Percentiles rank a stretch among this genome's conserved stretches.
phyloP scores from a whole-genome alignment of 176 grass and related monocot genomes.

The Oryza rufipogon region DNA sequence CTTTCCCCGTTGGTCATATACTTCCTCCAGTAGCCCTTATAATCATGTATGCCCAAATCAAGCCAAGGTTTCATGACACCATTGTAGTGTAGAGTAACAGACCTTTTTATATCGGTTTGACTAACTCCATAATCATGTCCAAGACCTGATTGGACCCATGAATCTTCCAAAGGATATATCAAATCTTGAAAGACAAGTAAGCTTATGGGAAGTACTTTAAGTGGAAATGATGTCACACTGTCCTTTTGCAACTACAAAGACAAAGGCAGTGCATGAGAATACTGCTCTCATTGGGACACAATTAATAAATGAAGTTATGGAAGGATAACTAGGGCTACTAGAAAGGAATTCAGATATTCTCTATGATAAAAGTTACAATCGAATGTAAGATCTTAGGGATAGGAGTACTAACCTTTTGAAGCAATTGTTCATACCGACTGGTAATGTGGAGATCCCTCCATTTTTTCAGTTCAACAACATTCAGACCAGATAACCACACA shows the following conservation, averaged over 20 bases:
- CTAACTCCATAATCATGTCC: conserved; percentile 63
- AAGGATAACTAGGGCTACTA: conserved; percentile 23
- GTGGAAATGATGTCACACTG: conserved; percentile 42
- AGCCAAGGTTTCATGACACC: conserved; percentile 89
- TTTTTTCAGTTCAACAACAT: conserved; percentile 73
- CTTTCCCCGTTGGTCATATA: conserved; percentile 56
- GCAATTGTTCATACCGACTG: conserved; percentile 34
- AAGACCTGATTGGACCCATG: conserved; percentile 64
- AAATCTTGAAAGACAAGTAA: conserved; percentile 74
- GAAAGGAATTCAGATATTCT: neutral
- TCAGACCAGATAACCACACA: conserved; percentile 77
- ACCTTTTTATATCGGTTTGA: conserved; percentile 35
- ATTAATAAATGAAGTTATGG: neutral
- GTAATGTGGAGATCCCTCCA: conserved; percentile 72
- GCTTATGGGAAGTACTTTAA: conserved; percentile 51
- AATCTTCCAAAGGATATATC: conserved; percentile 61
- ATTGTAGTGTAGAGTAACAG: conserved; percentile 63
- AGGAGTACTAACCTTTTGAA: conserved; percentile 62
- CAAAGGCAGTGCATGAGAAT: neutral
- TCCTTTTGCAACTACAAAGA: conserved; percentile 50
- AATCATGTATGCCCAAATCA: conserved; percentile 62
- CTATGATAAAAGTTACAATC: neutral
- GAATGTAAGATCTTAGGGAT: neutral
- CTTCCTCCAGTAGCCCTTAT: conserved; percentile 65
- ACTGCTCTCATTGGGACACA: neutral